Evolutionary conservation across 768 basidiomycete genomes (phyloP).

Genomic region (Lactarius evosmus): DNA sequence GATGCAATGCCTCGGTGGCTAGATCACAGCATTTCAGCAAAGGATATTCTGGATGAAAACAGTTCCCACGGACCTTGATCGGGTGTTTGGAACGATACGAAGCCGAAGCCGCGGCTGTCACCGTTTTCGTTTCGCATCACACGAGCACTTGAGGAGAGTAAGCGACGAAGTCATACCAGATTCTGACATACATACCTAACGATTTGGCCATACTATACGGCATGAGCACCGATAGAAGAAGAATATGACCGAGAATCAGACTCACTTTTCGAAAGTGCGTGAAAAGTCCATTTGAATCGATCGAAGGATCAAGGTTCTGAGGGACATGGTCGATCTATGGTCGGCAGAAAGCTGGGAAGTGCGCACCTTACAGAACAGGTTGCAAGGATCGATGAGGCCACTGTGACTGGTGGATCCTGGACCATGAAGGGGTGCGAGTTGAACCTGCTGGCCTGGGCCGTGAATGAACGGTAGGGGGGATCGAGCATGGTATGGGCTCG

Average conservation of each 20-base stretch:
- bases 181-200: conserved; percentile 64
- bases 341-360: background rate
- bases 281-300: conserved; percentile 83
- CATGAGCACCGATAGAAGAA: conserved; percentile 2
- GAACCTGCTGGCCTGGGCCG: conserved; percentile 88
- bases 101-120: conserved; percentile 85
- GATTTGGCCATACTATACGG: conserved; percentile 74
- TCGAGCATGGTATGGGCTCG: conserved; percentile 40
- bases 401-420: conserved; percentile 83
- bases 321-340: conserved; percentile 11
- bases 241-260: conserved; percentile 14
- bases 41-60: conserved; percentile 12
- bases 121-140: conserved; percentile 87
- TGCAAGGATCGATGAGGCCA: conserved; percentile 87
- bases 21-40: conserved; percentile 6
- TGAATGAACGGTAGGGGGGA: conserved; percentile 63
- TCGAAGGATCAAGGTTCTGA: conserved; percentile 80
- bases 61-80: conserved; percentile 55
- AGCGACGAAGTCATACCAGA: conserved; percentile 2
- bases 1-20: conserved; percentile 73
- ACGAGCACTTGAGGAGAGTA: conserved; percentile 58
- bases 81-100: conserved; percentile 82
- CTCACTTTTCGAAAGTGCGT: conserved; percentile 76
- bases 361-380: conserved; percentile 80
- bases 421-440: conserved; percentile 68